Evolutionary conservation across 495 filamentous ascomycete genomes (phyloP), one percentile per base, ranked within the genome.

Genomic region (Haplographium delicatum): DNA sequence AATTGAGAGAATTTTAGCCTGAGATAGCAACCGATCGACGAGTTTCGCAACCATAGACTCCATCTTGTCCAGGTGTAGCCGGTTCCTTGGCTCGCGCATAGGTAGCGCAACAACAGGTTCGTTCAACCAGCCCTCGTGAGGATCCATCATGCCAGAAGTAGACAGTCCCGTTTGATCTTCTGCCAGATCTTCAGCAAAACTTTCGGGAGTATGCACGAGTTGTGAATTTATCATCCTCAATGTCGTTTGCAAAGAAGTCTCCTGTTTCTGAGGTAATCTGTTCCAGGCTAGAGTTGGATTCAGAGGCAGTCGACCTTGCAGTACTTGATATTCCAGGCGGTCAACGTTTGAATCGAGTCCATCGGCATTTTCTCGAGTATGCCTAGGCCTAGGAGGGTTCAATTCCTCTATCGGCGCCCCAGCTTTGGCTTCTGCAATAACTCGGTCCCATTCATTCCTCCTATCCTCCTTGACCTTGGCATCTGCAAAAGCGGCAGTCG

Each of bases 401-500:
- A 31, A 6, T 8, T 44, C 20, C 16, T 37, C 20, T 42, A 1
- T 4, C n/a, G 35, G 35, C 6, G 22, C 22, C 35, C 15, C 35
- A 19, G n/a, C 64, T 50, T 66, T 71, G 24, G 74, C 72, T 28
- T 74, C 67, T 27, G 72, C 65, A 41, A 86, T 76, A 7, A 71
- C 68, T 44, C 52, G 54, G 50, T 89, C 81, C 72, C 84, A 84
- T 58, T 86, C 75, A 48, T 72, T 67, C 42, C 75, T 75, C 47
- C 82, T 74, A 50, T 72, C 61, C 39, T 79, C 70, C 63, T 90
- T 90, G 4, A 69, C 72, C 43, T 70, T 71, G 1, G 79, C 79
- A 66, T 89, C 86, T 23, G 76, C 70, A 2, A 85, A 65, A 30
- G 83, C 77, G 1, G 85, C 88, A n/a, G 80, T 79, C 2, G 82